Base-by-base conservation (phyloP, 129 eudicot genomes). In the Oenanthe sinensis region DNA sequence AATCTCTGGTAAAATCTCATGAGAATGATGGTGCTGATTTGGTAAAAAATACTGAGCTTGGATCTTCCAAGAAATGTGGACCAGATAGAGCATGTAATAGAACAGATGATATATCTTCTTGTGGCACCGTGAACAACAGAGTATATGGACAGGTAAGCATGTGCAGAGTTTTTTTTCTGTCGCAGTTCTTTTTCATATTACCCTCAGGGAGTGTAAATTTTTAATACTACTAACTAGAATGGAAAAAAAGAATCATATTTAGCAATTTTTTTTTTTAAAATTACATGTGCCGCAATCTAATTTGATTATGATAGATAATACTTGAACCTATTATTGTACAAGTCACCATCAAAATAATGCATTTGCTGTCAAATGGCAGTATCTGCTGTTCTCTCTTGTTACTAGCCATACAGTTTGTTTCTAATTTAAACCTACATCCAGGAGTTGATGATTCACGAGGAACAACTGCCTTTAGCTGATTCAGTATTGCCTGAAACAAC, bases 81-180 rank as follows among this genome's bases (percentile, higher is more conserved):
- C 60, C 71, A 55, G 86, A 79, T 26, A 84, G 71, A 71, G 81
- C 44, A 76, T 47, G 67, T 69, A 50, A 28, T 46, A 79, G 76
- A 47, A 60, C 77, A 78, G 87, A 83, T 50, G 79, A 9, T 65
- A 75, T 81, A 60, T 43, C 86, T 73, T 79, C 74, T 83, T 78
- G 80, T 71, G 77, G 75, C 74, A 67, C 46, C 17, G 75, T 60
- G 81, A 79, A 60, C 46, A 78, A 75, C 43, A 80, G 39, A 75
- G 85, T 76, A 58, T 58, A 69, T 30, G 82, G 77, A 63, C 87
- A 89, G 96, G 98, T 91, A 87, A 55, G 84, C 45, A 43, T 74
- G 8, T 55, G 48, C 16, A 42, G 22, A 48, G 22, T 20, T 43
- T 30, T n/a, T 67, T 68, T 28, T 46, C 60, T 40, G 46, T 43